Evolutionary conservation across 2,329 filamentous ascomycete genomes (phyloP), one percentile per base, ranked within the genome.

Genomic region (Diaporthe caulivora): DNA sequence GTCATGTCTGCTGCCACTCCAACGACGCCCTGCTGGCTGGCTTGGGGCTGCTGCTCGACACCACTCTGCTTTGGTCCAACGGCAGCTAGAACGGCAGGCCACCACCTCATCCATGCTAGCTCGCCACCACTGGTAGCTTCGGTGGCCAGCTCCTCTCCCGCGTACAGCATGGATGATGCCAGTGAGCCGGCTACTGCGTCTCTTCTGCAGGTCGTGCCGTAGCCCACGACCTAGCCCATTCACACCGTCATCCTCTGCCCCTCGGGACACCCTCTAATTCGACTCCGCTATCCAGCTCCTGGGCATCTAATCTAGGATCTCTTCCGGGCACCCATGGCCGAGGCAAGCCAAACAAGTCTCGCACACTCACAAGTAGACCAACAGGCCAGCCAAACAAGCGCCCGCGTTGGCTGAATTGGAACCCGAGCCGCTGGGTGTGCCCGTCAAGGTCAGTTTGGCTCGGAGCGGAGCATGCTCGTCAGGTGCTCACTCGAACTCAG

Each of bases 201-300:
- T 53, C 24, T 29, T 44, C 65, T 70, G 71, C 71, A 70, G 65
- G 65, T 53, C 65, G 44, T 64, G 71, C 71, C 51, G 71, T 70
- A 70, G 71, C 53, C 65, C 17, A 44, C 42, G 54, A 42, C 42
- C 47, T 49, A 40, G 29, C 34, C n/a, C 26, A 49, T 24, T 70
- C 71, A 29, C 71, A 73, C 65, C 55, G 55, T 62, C 71, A 60
- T 70, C 21, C 42, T 60, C 40, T n/a, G 29, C 44, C 55, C 24
- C 34, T 34, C 31, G 31, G 53, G 51, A 51, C 53, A 29, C 18
- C n/a, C 69, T 62, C 54, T 40, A 21, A 57, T 40, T 54, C 29
- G 47, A 15, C 17, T 29, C 69, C 62, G 24, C 18, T 53, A 55
- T 31, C 64, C 70, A 49, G 34, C 53, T 51, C 31, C 40, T 57